Evolutionary conservation across 257 asterid species (phyloP), one percentile per base, ranked within the genome.

Genomic region (Rauvolfia tetraphylla): DNA sequence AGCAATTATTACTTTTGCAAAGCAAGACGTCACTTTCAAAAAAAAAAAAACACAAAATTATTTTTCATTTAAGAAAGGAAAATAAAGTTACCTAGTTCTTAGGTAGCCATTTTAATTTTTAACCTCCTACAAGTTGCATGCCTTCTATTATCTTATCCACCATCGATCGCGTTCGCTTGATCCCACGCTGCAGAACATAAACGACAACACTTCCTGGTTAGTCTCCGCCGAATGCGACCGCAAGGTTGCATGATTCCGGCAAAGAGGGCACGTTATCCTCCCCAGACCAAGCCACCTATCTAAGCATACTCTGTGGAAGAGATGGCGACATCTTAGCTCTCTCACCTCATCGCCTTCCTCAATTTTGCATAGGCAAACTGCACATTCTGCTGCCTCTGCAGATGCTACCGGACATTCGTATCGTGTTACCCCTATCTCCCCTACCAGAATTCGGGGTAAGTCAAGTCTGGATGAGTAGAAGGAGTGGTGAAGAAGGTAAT

Each of bases 221-320:
- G 41, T 18, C 68, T 73, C 48, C 13, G 46, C 31, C 7, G 41
- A 12, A 9, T 27, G 36, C 33, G 41, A 22, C 12, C 57, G 65
- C 33, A n/a, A 59, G 23, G 63, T 61, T 53, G 78, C 46, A 71
- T 69, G 56, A 38, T 53, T 74, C 67, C 83, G 71, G 42, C 87
- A 84, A 11, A 84, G 57, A 0, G 87, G 87, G 63, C 87, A 84
- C 1, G 83, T 81, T 4, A 41, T 46, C 9, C 69, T 49, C 12
- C 82, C 82, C 25, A 36, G 51, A n/a, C 78, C 75, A 38, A 81
- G 22, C 87, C 85, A 84, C 23, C 81, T 61, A 68, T 84, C 85
- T 1, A 81, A 74, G 58, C 87, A 84, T 44, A 54, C 82, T 75
- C 75, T 63, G 27, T 81, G 87, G 18, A 81, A 84, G 71, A 75